Conservation (phyloP, 1,284 basidiomycete genomes). For the Microbotryum intermedium region DNA sequence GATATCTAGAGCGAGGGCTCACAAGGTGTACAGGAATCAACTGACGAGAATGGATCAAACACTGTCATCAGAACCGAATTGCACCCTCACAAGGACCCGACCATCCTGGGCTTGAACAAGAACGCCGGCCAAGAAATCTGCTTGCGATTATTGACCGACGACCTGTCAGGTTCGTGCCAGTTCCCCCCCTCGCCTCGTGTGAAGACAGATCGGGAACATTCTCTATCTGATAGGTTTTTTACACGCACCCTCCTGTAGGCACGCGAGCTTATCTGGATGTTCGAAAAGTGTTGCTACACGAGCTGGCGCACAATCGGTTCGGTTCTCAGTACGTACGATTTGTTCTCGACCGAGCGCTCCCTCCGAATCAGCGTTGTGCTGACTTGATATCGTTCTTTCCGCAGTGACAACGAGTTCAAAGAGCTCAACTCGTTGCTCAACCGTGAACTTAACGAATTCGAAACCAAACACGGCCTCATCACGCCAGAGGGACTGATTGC, state of each 20-base stretch:
- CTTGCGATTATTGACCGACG: constrained; percentile 28
- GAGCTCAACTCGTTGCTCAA: constrained; percentile 64
- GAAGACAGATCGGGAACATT: constrained; percentile 35
- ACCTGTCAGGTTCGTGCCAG: constrained; percentile 8
- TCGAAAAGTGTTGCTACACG: constrained; percentile 61
- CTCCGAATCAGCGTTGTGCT: not conserved
- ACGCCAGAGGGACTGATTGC: constrained; percentile 3
- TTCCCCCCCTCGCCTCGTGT: constrained; percentile 1
- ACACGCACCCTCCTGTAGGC: constrained; percentile 62
- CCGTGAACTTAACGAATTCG: constrained; percentile 59
- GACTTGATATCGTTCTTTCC: not conserved
- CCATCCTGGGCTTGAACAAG: constrained; percentile 60
- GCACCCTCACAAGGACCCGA: constrained; percentile 45
- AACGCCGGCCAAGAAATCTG: constrained; percentile 46
- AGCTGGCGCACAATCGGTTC: constrained; percentile 64
- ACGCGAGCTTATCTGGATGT: constrained; percentile 58
- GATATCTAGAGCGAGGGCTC: constrained; percentile 57
- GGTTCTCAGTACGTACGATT: constrained; percentile 54
- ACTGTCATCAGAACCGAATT: constrained; percentile 11
- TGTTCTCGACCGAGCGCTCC: not conserved
- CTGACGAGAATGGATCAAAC: not conserved
- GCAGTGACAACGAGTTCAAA: constrained; percentile 50
- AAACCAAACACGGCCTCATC: constrained; percentile 38
- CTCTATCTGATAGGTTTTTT: constrained; percentile 54
- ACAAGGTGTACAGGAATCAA: not conserved